These are phyloP conservation scores for Penstemon newberryi DNA, from an alignment of 257 asterid genomes.

Conservation along the genomic window DNA sequence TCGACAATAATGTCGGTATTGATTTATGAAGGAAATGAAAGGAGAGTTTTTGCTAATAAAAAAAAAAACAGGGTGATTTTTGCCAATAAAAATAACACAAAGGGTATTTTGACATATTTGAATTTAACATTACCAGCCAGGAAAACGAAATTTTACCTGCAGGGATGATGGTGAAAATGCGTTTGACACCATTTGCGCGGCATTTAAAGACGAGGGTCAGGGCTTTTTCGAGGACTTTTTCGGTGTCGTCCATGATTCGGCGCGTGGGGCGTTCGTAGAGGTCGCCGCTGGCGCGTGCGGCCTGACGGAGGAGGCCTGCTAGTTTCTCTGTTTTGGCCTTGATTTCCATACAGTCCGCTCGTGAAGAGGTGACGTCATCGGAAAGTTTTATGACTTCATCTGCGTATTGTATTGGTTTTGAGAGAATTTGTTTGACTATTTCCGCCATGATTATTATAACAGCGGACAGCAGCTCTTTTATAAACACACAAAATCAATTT, in stretches of 20 bases:
- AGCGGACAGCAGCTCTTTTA: slow-evolving; percentile 42
- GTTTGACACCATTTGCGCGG: slow-evolving; percentile 57
- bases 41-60: no score
- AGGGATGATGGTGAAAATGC: slow-evolving; percentile 68
- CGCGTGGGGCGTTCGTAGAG: slow-evolving; percentile 79
- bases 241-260: slow-evolving; percentile 73
- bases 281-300: slow-evolving; percentile 60
- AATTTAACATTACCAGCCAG: no score
- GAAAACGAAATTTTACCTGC: neutral
- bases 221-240: slow-evolving; percentile 65
- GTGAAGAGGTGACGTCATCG: slow-evolving; percentile 50
- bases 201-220: slow-evolving; percentile 59
- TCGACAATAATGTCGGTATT: no score
- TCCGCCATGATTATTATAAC: slow-evolving; percentile 56
- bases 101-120: no score
- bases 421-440: slow-evolving; percentile 63
- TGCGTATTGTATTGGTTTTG: slow-evolving; percentile 63
- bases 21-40: no score
- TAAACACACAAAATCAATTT: neutral
- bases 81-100: no score
- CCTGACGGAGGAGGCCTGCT: slow-evolving; percentile 63
- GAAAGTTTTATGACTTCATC: slow-evolving; percentile 57
- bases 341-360: slow-evolving; percentile 57
- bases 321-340: slow-evolving; percentile 53
- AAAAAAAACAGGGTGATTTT: no score